A percentile compares a stretch with the other conserved stretches of the same genome.
phyloP scores from a whole-genome alignment of 1,284 basidiomycete genomes.

The Fomitopsis schrenkii region DNA sequence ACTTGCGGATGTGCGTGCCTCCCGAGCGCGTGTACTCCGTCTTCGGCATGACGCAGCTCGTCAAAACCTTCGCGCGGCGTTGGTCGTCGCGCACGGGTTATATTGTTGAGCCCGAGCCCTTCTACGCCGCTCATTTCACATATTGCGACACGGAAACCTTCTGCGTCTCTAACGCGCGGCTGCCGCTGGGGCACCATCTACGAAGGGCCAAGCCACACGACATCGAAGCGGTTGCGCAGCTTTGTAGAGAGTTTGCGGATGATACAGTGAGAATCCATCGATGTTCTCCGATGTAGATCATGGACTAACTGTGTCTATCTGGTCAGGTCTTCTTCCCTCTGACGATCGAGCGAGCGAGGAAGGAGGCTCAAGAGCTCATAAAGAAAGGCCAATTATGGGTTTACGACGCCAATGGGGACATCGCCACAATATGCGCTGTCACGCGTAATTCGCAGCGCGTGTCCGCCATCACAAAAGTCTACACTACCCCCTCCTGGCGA shows the following conservation, averaged over 20 bases:
- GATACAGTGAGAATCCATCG: constrained; percentile 33
- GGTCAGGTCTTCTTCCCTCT: constrained; percentile 36
- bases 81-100: constrained; percentile 37
- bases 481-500: constrained; percentile 39
- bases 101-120: constrained; percentile 31
- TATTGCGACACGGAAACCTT: constrained; percentile 35
- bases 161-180: constrained; percentile 16
- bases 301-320: neutral
- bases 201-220: constrained; percentile 32
- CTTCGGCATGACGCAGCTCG: constrained; percentile 37
- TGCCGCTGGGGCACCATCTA: constrained; percentile 29
- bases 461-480: constrained; percentile 48
- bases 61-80: constrained; percentile 31
- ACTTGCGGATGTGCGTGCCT: constrained; percentile 34
- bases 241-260: constrained; percentile 46
- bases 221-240: constrained; percentile 32
- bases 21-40: constrained; percentile 44
- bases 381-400: constrained; percentile 41
- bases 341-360: constrained; percentile 27
- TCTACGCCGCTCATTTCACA: constrained; percentile 41
- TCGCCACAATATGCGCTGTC: constrained; percentile 45
- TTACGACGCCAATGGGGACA: constrained; percentile 36
- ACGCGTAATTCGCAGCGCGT: constrained; percentile 40
- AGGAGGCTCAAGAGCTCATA: constrained; percentile 42
- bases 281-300: constrained; percentile 1